Evolutionary conservation across 192 early-diverging fungal genomes (phyloP).

Genomic region (Phycomyces blakesleeanus): DNA sequence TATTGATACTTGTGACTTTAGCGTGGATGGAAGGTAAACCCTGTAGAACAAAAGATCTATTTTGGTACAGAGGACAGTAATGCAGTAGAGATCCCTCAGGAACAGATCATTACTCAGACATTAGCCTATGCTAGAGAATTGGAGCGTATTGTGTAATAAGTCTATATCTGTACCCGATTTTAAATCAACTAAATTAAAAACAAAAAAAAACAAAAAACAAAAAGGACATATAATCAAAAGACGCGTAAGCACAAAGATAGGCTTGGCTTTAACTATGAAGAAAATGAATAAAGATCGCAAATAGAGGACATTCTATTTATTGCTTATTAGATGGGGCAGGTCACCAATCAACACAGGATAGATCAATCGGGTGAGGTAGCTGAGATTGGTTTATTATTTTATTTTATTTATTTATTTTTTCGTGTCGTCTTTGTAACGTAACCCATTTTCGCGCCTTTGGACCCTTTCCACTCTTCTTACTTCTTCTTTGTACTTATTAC

Average conservation of each 20-base stretch:
- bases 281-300: too few species aligned
- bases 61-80: slow-evolving; percentile 67
- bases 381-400: slow-evolving; percentile 3
- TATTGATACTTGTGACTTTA: background rate
- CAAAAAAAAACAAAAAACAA: background rate
- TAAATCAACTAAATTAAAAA: background rate
- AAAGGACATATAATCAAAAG: too few species aligned
- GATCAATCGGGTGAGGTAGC: background rate
- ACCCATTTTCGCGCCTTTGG: background rate
- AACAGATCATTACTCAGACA: slow-evolving; percentile 79
- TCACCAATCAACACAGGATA: too few species aligned
- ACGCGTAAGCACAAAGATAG: too few species aligned
- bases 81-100: slow-evolving; percentile 70
- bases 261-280: too few species aligned
- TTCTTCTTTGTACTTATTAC: slow-evolving; percentile 1
- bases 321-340: too few species aligned
- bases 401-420: slow-evolving; percentile 7
- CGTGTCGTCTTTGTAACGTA: background rate
- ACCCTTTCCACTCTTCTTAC: background rate
- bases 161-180: background rate
- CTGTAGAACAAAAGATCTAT: slow-evolving; percentile 75
- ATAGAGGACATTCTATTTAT: too few species aligned
- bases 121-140: slow-evolving; percentile 91
- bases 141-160: slow-evolving; percentile 87
- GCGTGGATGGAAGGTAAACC: slow-evolving; percentile 81